These are phyloP conservation scores for Endotrypanum monterogeii DNA, from an alignment of 208 protist species.

Conservation along the genomic window DNA sequence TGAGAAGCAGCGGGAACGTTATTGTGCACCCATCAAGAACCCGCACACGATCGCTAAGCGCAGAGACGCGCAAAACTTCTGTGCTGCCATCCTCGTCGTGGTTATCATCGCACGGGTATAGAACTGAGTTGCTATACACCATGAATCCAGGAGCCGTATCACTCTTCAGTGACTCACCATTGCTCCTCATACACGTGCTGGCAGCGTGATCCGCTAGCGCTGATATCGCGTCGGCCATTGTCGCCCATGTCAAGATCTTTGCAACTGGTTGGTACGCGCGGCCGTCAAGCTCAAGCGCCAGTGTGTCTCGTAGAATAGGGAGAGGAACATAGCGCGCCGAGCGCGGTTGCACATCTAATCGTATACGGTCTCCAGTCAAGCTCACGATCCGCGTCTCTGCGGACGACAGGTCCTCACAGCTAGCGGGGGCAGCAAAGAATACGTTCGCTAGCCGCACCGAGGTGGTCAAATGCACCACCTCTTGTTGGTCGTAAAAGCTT, in stretches of 20 bases:
- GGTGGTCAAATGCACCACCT: conserved; percentile 18
- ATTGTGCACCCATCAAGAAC: conserved; percentile 14
- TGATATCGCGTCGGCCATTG: conserved; percentile 31
- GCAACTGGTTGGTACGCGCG: conserved; percentile 9
- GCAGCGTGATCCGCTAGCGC: conserved; percentile 14
- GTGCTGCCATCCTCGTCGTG: background rate
- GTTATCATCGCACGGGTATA: background rate
- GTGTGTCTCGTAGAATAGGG: conserved; percentile 4
- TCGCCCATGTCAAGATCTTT: conserved; percentile 29
- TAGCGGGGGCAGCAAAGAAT: conserved; percentile 9
- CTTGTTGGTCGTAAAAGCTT: background rate
- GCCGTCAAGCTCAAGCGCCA: conserved; percentile 21
- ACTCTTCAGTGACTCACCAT: background rate
- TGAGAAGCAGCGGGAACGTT: conserved; percentile 27
- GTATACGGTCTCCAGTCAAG: background rate
- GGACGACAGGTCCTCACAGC: too few species aligned
- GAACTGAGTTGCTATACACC: background rate
- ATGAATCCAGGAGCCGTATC: background rate
- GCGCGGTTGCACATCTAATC: conserved; percentile 12
- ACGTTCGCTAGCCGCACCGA: conserved; percentile 27
- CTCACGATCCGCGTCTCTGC: background rate
- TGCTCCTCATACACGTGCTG: background rate
- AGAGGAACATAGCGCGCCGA: conserved; percentile 18
- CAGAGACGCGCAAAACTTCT: background rate
- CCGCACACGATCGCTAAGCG: conserved; percentile 7